Evolutionary conservation across 2,329 filamentous ascomycete genomes (phyloP).

Genomic region (Aspergillus udagawae): DNA sequence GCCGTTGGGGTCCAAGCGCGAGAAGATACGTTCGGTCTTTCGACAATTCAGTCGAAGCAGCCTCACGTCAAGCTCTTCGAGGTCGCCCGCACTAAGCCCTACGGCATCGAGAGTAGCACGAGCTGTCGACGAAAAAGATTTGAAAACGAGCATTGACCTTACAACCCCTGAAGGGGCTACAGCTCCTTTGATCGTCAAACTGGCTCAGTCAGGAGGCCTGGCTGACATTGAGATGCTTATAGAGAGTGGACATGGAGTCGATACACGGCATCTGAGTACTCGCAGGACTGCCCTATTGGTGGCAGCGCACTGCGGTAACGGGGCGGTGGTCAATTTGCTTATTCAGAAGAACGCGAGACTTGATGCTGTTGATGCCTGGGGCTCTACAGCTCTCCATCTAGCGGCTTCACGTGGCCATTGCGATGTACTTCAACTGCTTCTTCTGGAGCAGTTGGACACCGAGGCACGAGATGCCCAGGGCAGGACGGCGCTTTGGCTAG

Average conservation of each 20-base stretch:
- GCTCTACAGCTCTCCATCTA: constrained; percentile 30
- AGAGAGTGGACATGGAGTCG: constrained; percentile 27
- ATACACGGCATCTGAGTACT: constrained; percentile 26
- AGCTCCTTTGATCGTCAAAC: constrained; percentile 33
- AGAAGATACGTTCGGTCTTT: constrained; percentile 15
- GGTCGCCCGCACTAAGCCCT: constrained; percentile 8
- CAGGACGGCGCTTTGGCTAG: constrained; percentile 34
- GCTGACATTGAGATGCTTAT: constrained; percentile 32
- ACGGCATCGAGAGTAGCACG: constrained; percentile 2
- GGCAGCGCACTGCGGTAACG: constrained; percentile 38
- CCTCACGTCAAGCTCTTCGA: constrained; percentile 4
- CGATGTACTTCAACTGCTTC: constrained; percentile 24
- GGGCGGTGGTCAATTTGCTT: constrained; percentile 31
- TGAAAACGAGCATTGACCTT: constrained; percentile 36
- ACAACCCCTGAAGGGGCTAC: constrained; percentile 22
- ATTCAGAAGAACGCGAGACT: constrained; percentile 29
- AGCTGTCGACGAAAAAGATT: constrained; percentile 16
- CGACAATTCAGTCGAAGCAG: constrained; percentile 14
- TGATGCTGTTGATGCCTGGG: constrained; percentile 25
- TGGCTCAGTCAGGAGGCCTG: constrained; percentile 32
- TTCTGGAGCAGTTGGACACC: constrained; percentile 25
- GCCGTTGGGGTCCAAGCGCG: constrained; percentile 17
- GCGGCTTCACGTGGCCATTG: constrained; percentile 31
- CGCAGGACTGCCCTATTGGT: constrained; percentile 37
- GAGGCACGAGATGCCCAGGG: constrained; percentile 29